These are phyloP conservation scores for Talaromyces borbonicus DNA, from an alignment of 495 filamentous ascomycete genomes.

Conservation along the genomic window DNA sequence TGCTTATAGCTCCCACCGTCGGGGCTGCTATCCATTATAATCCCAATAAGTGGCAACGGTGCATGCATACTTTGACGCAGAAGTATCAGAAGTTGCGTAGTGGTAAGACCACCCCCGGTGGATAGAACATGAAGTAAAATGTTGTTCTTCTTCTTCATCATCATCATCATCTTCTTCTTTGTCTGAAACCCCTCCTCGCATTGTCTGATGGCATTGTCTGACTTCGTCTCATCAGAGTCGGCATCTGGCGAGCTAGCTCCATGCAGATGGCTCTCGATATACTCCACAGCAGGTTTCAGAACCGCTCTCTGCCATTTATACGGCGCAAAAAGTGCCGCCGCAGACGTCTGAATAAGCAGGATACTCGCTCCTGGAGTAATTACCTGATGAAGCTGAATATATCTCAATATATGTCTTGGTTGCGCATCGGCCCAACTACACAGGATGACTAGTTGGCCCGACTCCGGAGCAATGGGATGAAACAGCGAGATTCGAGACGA, in stretches of 20 bases:
- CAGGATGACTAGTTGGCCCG: conserved; percentile 18
- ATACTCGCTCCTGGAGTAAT: conserved; percentile 18
- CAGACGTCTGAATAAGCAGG: conserved; percentile 15
- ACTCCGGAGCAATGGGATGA: conserved; percentile 9
- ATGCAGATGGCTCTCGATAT: conserved; percentile 1
- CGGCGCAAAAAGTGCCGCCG: conserved; percentile 7
- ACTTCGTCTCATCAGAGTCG: no score
- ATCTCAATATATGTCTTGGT: conserved; percentile 23
- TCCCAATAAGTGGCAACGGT: conserved; percentile 9
- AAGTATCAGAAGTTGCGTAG: conserved; percentile 16
- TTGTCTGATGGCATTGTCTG: no score
- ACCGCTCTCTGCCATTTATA: conserved; percentile 9
- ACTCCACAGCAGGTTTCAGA: conserved; percentile 10
- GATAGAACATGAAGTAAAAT: conserved; percentile 23
- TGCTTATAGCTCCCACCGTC: conserved; percentile 19
- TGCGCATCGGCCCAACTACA: conserved; percentile 21
- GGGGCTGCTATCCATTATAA: conserved; percentile 24
- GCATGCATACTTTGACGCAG: conserved; percentile 13
- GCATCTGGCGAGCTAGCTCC: not conserved
- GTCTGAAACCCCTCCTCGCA: no score
- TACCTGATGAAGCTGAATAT: conserved; percentile 13
- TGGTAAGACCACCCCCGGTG: conserved; percentile 20
- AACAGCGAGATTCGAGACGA: conserved; percentile 10
- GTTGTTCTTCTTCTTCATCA: not conserved
- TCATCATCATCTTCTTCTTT: not conserved